Conservation (phyloP, 2,329 filamentous ascomycete genomes). For the Celoporthe dispersa region DNA sequence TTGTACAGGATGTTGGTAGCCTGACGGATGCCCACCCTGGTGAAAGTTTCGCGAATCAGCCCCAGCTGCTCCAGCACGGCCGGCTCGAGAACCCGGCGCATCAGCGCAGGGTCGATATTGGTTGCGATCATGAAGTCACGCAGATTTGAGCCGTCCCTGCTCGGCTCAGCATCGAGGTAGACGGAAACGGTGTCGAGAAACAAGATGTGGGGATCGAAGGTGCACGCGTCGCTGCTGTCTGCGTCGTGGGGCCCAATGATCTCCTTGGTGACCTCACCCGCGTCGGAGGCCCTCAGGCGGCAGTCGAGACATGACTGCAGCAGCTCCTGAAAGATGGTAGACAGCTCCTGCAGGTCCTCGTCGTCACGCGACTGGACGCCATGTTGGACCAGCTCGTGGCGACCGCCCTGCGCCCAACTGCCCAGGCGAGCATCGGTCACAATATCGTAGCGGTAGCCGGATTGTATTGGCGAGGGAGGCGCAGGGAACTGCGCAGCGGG, state of each 20-base stretch:
- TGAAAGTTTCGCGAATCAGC: slow-evolving; percentile 84
- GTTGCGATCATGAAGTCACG: slow-evolving; percentile 73
- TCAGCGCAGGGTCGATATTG: slow-evolving; percentile 69
- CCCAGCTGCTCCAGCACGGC: slow-evolving; percentile 75
- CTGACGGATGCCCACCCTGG: slow-evolving; percentile 81
- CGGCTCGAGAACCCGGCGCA: slow-evolving; percentile 84
- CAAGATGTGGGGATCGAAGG: slow-evolving; percentile 67
- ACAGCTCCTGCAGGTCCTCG: slow-evolving; percentile 70
- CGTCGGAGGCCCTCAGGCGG: slow-evolving; percentile 68
- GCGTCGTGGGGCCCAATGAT: slow-evolving; percentile 67
- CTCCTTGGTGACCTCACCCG: slow-evolving; percentile 74
- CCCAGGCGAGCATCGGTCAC: slow-evolving; percentile 72
- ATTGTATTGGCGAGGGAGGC: slow-evolving; percentile 41
- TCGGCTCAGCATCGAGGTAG: slow-evolving; percentile 71
- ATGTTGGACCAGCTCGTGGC: slow-evolving; percentile 67
- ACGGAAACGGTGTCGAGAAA: slow-evolving; percentile 86
- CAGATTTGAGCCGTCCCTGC: slow-evolving; percentile 54
- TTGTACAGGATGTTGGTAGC: slow-evolving; percentile 93
- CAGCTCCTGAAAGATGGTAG: slow-evolving; percentile 82
- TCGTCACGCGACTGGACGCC: slow-evolving; percentile 67
- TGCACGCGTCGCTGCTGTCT: slow-evolving; percentile 53
- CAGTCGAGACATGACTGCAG: slow-evolving; percentile 74
- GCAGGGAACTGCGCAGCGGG: slow-evolving; percentile 35
- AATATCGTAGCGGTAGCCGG: slow-evolving; percentile 73
- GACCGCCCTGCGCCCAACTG: slow-evolving; percentile 70